Percentiles rank a stretch among this genome's conserved stretches.
Conservation (phyloP, 306 rosid genomes). For the Malus sieversii region DNA sequence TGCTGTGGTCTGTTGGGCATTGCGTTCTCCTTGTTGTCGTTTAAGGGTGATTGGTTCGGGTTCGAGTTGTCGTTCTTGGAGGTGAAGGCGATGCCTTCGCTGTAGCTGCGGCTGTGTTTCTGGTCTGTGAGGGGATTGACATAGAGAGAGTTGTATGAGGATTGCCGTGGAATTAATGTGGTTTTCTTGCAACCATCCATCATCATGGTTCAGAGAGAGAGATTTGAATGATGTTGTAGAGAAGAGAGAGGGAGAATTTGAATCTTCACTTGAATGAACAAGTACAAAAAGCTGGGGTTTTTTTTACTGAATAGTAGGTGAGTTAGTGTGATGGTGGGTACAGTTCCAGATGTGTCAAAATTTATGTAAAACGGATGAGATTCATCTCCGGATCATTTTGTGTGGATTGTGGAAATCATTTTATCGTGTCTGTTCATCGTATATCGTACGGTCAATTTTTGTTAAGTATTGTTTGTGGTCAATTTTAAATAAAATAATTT, state of each 20-base stretch:
- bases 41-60: not conserved
- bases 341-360: not conserved
- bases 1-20: constrained; percentile 19
- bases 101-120: constrained; percentile 58
- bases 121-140: constrained; percentile 46
- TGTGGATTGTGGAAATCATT: too few species aligned
- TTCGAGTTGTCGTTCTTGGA: constrained; percentile 2
- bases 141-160: constrained; percentile 42
- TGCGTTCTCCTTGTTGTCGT: constrained; percentile 32
- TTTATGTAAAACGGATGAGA: not conserved
- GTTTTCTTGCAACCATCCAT: constrained; percentile 12
- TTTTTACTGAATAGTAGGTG: not conserved
- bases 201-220: constrained; percentile 4
- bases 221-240: not conserved
- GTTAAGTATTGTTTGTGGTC: fast-evolving
- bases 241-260: too few species aligned
- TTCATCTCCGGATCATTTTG: too few species aligned
- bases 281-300: not conserved
- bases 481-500: too few species aligned
- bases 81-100: constrained; percentile 29
- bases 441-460: too few species aligned
- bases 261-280: not conserved
- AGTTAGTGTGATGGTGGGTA: not conserved
- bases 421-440: fast-evolving
- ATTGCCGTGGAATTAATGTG: constrained; percentile 17